Base-by-base conservation (phyloP, 768 basidiomycete species). In the Clitopilus passeckerianus region DNA sequence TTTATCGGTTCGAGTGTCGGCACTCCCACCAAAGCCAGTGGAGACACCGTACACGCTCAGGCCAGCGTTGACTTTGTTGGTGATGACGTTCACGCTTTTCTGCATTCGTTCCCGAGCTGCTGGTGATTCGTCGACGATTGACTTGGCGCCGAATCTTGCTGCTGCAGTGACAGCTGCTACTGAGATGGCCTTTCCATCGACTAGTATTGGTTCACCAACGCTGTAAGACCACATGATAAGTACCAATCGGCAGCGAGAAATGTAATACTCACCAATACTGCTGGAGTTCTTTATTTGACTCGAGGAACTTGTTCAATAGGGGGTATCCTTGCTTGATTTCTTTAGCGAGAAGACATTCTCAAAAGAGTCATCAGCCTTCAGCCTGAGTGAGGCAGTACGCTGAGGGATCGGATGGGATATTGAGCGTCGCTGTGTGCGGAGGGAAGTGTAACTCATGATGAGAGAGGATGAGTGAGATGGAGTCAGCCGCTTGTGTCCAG, bases 11-110 rank as follows among this genome's bases (percentile, higher is more conserved):
- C 92, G 84, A 0, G 91, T 93, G 69, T 93, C 89, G 10, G 92
- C 92, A 65, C 87, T 89, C n/a, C 91, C 92, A 41, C 92, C 93
- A 66, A 91, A 95, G 52, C 93, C 93, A 34, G 81, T 84, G 1
- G 89, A 89, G 43, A 94, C 88, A 22, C 93, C 93, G 64, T 95
- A 95, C 18, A 95, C 80, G 63, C 87, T 90, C 56, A 83, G 79
- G 9, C 86, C 85, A 3, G 78, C 75, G 20, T 81, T 79, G 37
- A 93, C 80, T 71, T 92, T 92, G 65, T 80, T 78, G 20, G 80
- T 74, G 46, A 93, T 84, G 59, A 86, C 80, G 53, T 79, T 72
- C 35, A 88, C 85, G 63, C 86, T 85, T 63, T 81, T 83, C n/a
- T 78, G 72, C 50, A 94, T 78, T 30, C 81, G 84, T 5, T 75